phyloP scores from a whole-genome alignment of 2,329 filamentous ascomycete genomes.

The Hypoxylon sp. region DNA sequence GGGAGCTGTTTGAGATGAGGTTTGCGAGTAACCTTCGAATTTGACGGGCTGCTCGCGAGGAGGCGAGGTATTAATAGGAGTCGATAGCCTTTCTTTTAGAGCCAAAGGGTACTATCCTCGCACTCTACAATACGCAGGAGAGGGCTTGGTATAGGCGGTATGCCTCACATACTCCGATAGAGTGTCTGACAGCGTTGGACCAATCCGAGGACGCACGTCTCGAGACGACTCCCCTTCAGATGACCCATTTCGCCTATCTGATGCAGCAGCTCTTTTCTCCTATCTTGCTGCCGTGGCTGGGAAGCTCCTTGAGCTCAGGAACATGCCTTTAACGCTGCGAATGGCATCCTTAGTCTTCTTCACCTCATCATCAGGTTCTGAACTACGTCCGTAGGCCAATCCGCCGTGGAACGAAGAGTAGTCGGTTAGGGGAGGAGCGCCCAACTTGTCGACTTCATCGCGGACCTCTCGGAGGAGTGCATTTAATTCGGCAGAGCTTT shows the following conservation, averaged over 20 bases:
- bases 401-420: slow-evolving; percentile 61
- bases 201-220: not conserved
- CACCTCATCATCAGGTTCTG: slow-evolving; percentile 78
- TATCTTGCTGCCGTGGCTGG: slow-evolving; percentile 61
- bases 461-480: slow-evolving; percentile 71
- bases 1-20: not conserved
- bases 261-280: slow-evolving; percentile 23
- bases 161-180: not conserved
- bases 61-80: not conserved
- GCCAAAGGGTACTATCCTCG: not conserved
- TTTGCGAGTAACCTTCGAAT: not conserved
- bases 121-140: not conserved
- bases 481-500: slow-evolving; percentile 67
- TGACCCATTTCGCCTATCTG: not conserved
- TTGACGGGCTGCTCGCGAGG: not conserved
- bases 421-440: slow-evolving; percentile 60
- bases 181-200: not conserved
- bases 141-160: not conserved
- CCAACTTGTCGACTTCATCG: slow-evolving; percentile 76
- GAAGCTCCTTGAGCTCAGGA: slow-evolving; percentile 82
- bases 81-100: not conserved
- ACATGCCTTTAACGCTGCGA: slow-evolving; percentile 81
- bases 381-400: slow-evolving; percentile 56
- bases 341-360: slow-evolving; percentile 82
- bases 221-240: not conserved